These are phyloP conservation scores for Trypanosomatidae sp. DNA, from an alignment of 208 protist species.

Conservation along the genomic window DNA sequence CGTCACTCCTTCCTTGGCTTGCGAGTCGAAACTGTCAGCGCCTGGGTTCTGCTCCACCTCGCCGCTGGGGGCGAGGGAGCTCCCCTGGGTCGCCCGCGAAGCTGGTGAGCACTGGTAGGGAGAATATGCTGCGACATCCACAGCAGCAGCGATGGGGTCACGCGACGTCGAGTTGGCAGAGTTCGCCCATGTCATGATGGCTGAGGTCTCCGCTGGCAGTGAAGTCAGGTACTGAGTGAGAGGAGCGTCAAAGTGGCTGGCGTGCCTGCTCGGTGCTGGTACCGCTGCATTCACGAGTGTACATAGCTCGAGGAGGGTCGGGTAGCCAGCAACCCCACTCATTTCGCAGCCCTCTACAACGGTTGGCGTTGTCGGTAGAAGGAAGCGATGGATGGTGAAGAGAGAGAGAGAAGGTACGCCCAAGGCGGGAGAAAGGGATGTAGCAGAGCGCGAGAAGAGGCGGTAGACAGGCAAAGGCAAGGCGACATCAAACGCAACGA, in stretches of 20 bases:
- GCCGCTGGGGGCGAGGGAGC: not conserved
- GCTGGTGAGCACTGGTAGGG: not conserved
- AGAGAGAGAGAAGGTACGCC: not conserved
- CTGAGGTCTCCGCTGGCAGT: not conserved
- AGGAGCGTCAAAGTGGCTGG: not conserved
- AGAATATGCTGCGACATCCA: not conserved
- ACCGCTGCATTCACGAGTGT: not conserved
- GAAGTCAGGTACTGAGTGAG: not conserved
- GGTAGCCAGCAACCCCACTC: not conserved
- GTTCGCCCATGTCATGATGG: not conserved
- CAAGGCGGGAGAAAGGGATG: not conserved
- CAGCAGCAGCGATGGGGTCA: not conserved
- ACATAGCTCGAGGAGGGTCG: constrained; percentile 1
- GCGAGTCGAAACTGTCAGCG: not conserved
- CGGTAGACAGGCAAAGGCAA: not conserved
- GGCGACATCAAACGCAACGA: not conserved
- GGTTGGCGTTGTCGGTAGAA: not conserved
- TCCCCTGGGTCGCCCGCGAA: too few species aligned
- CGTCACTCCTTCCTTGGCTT: not conserved
- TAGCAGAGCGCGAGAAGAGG: not conserved
- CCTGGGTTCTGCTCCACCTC: not conserved
- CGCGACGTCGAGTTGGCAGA: not conserved
- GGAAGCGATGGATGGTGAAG: not conserved
- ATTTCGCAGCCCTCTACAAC: not conserved
- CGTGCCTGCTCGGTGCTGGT: not conserved